Conservation (phyloP, 2,329 filamentous ascomycete genomes). For the Hyphodiscus sp. region DNA sequence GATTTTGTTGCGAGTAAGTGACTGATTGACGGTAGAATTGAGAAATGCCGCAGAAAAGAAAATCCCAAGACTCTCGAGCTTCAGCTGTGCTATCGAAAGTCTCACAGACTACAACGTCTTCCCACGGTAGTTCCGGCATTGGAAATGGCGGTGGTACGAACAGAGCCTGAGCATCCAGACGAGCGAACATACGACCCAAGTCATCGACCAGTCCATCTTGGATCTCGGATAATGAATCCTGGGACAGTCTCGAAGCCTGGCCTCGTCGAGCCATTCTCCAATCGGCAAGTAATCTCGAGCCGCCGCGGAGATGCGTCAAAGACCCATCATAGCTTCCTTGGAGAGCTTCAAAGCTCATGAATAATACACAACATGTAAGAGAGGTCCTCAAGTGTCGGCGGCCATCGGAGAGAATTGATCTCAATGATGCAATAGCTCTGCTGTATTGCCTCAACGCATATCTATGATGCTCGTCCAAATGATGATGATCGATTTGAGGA, state of each 20-base stretch:
- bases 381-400: slow-evolving; percentile 27
- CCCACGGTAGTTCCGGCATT: slow-evolving; percentile 27
- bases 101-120: slow-evolving; percentile 24
- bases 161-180: slow-evolving; percentile 27
- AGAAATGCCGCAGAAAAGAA: slow-evolving; percentile 28
- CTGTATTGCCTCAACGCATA: slow-evolving; percentile 27
- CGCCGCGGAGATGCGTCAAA: slow-evolving; percentile 27
- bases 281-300: slow-evolving; percentile 26
- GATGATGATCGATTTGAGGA: slow-evolving; percentile 26
- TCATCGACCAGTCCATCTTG: slow-evolving; percentile 29
- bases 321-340: slow-evolving; percentile 29
- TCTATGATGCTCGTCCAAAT: slow-evolving; percentile 28
- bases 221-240: slow-evolving; percentile 29
- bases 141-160: slow-evolving; percentile 28
- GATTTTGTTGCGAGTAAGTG: slow-evolving; percentile 22
- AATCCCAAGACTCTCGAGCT: slow-evolving; percentile 26
- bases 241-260: slow-evolving; percentile 24
- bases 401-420: slow-evolving; percentile 24
- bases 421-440: slow-evolving; percentile 25
- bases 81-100: slow-evolving; percentile 26
- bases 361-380: slow-evolving; percentile 27
- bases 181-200: slow-evolving; percentile 27
- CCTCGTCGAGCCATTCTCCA: slow-evolving; percentile 28
- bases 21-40: slow-evolving; percentile 28
- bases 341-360: slow-evolving; percentile 29